These are phyloP conservation scores for Achaetomium macrosporum DNA, from an alignment of 2,329 filamentous ascomycete genomes.

Conservation along the genomic window DNA sequence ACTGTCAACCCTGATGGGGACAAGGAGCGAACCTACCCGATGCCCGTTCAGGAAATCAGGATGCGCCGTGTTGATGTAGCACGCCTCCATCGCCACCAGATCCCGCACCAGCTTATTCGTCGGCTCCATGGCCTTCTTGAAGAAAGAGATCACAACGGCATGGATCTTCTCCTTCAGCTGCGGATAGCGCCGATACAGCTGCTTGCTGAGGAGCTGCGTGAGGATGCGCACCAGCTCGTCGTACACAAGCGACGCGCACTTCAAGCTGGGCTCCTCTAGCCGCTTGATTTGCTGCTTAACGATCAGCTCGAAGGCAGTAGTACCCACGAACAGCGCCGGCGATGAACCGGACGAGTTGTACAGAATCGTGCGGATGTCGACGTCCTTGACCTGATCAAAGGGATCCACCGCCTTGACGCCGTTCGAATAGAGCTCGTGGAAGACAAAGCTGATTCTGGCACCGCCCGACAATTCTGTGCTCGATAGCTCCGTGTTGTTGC, in stretches of 20 bases:
- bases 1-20: neutral
- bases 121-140: constrained; percentile 97
- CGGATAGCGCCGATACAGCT: constrained; percentile 90
- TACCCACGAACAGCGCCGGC: constrained; percentile 92
- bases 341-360: constrained; percentile 99
- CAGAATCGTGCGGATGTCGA: constrained; percentile 92
- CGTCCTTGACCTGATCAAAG: constrained; percentile 95
- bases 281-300: constrained; percentile 98
- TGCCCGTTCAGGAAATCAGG: constrained; percentile 97
- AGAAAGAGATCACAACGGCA: constrained; percentile 83
- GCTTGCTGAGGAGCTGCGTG: constrained; percentile 80
- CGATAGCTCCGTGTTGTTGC: constrained; percentile 93
- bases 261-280: constrained; percentile 90
- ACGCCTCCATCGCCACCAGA: constrained; percentile 89
- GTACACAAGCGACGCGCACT: constrained; percentile 95
- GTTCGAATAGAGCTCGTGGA: constrained; percentile 97
- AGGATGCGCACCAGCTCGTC: constrained; percentile 96
- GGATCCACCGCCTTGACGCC: constrained; percentile 97
- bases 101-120: constrained; percentile 96
- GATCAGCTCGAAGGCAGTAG: constrained; percentile 95
- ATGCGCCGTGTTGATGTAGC: constrained; percentile 97
- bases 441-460: constrained; percentile 97
- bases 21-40: constrained; percentile 48
- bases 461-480: constrained; percentile 92
- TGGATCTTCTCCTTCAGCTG: constrained; percentile 95